Evolutionary conservation across 2,329 filamentous ascomycete species (phyloP), one percentile per base, ranked within the genome.

Genomic region (Hymenoscyphus fructigenus): DNA sequence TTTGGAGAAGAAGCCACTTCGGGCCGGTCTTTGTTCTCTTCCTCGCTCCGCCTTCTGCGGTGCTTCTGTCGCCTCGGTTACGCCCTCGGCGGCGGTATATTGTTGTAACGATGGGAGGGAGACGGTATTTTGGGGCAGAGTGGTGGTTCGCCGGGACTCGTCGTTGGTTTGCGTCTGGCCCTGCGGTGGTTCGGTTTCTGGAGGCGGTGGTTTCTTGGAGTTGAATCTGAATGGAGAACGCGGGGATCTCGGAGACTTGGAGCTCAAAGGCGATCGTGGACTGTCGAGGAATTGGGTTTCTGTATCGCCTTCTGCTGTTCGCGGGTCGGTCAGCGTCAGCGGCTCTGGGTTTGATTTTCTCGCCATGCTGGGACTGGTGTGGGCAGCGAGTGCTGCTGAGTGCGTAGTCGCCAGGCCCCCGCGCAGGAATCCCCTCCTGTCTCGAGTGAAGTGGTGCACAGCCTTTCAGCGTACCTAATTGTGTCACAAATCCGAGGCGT

Each of bases 1-100:
- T 68, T 83, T 83, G 55, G 78, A 76, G 68, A 83, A 83, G 67
- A 83, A 81, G 74, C 73, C 72, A 38, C 68, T 69, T 44, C 69
- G 69, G 32, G 69, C 55, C 17, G 72, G 66, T 47, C 69, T 67
- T 62, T 73, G 67, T 64, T 74, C 70, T 58, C 62, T 65, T 64
- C 53, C 63, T 34, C 59, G 65, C n/a, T 71, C 66, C 29, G 67
- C 59, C 55, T 62, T 68, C 59, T 66, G 62, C 14, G 66, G 57
- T n/a, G 41, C 65, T n/a, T 38, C 65, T 15, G 62, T n/a, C 20
- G 44, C 44, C 44, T 50, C 44, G 44, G 44, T 23, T 26, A 50
- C 20, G 14, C n/a, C 44, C n/a, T 50, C 44, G n/a, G 44, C 56
- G 36, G 29, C 60, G 28, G 57, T 41, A 26, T 59, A 66, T 32